Evolutionary conservation across 192 early-diverging fungal genomes (phyloP), one percentile per base, ranked within the genome.

Genomic region (Paraglomus brasilianum): DNA sequence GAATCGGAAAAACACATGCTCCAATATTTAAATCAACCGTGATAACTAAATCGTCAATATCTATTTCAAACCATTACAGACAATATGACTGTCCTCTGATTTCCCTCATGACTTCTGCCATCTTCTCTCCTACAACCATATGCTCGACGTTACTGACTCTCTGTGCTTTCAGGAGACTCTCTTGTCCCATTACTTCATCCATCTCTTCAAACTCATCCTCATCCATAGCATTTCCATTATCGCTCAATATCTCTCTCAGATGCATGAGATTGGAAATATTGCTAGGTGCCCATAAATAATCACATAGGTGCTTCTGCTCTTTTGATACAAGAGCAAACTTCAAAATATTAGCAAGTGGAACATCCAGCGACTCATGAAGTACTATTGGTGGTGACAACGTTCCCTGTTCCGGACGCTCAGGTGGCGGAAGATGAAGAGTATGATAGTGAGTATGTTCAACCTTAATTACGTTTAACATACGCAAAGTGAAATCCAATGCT

Each of bases 221-320:
- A 19, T 44, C 42, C 41, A 44, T 62, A 62, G 4, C n/a, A 24
- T 45, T 24, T 22, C 15, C 17, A 62, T 62, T 24, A 44, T 19
- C 60, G 30, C 19, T 63, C 4, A 41, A 21, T 39, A 63, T 63
- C 11, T 45, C 60, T 63, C 42, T 22, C 13, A 63, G 42, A 19
- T 63, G 60, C 60, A 63, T 63, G 43, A 63, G 47, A 44, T 63
- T 63, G 43, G 60, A 63, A 45, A 63, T 63, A 63, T 63, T 63
- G 24, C 40, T 44, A 39, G 60, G 60, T 2, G 60, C 60, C 60
- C 60, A 63, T 44, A 63, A 44, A 63, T 46, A 63, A 63, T 63
- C 60, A 19, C 60, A 63, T 63, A 63, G 47, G 47, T 63, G 60
- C 36, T 63, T 63, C 36, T 46, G 41, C 30, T 63, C 60, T 63